Base-by-base conservation (phyloP, 1,284 basidiomycete genomes). In the Stygiomarasmius scandens region DNA sequence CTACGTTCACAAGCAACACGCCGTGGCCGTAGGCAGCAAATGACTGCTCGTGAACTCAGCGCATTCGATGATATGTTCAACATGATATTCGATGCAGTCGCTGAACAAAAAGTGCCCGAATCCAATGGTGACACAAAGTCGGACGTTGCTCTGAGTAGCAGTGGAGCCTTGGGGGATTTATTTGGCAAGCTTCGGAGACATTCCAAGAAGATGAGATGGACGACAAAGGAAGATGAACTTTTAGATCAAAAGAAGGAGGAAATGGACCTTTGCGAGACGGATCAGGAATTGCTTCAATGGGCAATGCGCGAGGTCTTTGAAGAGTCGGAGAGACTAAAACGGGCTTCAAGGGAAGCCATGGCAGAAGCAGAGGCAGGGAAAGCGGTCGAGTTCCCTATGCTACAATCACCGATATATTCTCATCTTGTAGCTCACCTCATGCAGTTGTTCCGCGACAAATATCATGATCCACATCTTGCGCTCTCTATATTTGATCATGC, bases 401-500 rank as follows among this genome's bases (percentile, higher is more conserved):
- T 85, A 3, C 84, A 86, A 60, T 81, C 82, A 2, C 77, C 81
- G 0, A 76, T 84, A n/a, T 95, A 95, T 67, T 86, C 91, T 0
- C 79, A 86, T 61, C 74, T 93, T 27, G 78, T 95, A 56, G 86
- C 90, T 1, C 78, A 82, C 29, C 81, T 94, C 50, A 92, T 96
- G 82, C 77, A 75, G 24, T 79, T 83, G 3, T 89, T 94, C 69
- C 84, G 92, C 12, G 86, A 86, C 63, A 87, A 84, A 52, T 94
- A 90, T 70, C 73, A 74, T 27, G 87, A 93, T 61, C 92, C 93
- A 1, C 83, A 95, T 67, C 82, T 94, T 46, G 85, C 93, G 1
- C 80, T 96, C n/a, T 83, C 89, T 19, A 80, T 95, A 34, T 96
- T 95, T 74, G 80, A 89, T 54, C 81, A 93, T 68, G 90, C 92